Evolutionary conservation across 2,329 filamentous ascomycete genomes (phyloP), one percentile per base, ranked within the genome.

Genomic region (Aureobasidium namibiae): DNA sequence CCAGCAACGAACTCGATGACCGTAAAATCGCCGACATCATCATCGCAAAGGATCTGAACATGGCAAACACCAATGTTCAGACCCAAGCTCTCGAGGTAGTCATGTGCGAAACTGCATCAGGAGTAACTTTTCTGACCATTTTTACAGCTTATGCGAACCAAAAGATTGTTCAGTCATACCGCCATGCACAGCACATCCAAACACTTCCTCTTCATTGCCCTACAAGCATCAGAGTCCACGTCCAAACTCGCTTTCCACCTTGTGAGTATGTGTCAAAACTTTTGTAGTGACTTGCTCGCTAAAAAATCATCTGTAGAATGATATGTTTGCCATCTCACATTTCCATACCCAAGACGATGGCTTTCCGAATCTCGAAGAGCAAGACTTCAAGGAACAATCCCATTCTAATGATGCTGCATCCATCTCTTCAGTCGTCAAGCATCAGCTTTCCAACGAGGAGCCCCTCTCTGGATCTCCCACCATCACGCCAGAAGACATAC

Each of bases 241-340:
- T 61, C 66, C 7, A 67, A 70, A 18, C 63, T 80, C 46, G 72
- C 67, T 2, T 68, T 71, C 42, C 78, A 80, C 65, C 65, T 80
- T 1, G 57, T 59, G 38, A n/a, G 46, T 36, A 29, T 16, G 2
- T 9, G 16, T 36, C 3, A 13, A 36, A 4, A 8, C 29, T 11
- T 1, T 3, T 7, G n/a, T 6, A n/a, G 2, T 23, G 14, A 21
- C n/a, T 3, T 11, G 16, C 4, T 36, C 13, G 29, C 42, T 45
- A 14, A 45, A 6, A 5, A 45, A 45, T 1, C 23, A 33, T 45
- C 3, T 16, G 4, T 7, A 53, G 59, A 95, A 91, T 66, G 90
- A 97, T 61, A 84, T 89, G 63, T 87, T 97, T 65, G 90, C 91
- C 69, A 85, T 97, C 60, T 92, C 89, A 0, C 92, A 97, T 71